These are phyloP conservation scores for Medicago arabica DNA, from an alignment of 306 rosid species.

Conservation along the genomic window DNA sequence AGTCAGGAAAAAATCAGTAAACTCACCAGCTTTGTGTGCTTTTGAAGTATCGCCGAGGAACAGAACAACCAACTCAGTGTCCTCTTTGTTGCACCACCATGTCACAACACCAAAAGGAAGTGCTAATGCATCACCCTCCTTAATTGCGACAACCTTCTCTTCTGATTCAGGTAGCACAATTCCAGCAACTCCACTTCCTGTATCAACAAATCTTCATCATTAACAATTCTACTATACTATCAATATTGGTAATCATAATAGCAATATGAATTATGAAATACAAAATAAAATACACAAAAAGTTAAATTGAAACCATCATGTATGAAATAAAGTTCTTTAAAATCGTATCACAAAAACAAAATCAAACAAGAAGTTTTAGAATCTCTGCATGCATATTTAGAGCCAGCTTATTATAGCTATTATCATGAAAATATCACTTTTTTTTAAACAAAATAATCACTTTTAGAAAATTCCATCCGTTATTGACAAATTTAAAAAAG, in stretches of 20 bases:
- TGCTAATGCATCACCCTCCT: slow-evolving; percentile 77
- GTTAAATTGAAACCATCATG: no score
- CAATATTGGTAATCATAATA: not conserved
- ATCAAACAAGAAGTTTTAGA: no score
- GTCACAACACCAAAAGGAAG: slow-evolving; percentile 81
- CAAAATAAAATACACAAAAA: no score
- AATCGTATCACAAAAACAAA: no score
- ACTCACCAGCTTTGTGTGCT: slow-evolving; percentile 76
- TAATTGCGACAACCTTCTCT: slow-evolving; percentile 71
- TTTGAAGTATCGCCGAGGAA: slow-evolving; percentile 77
- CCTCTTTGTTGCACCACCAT: slow-evolving; percentile 79
- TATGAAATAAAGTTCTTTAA: no score
- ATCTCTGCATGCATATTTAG: no score
- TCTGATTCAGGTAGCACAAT: slow-evolving; percentile 68
- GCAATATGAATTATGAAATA: no score
- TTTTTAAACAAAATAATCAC: no score
- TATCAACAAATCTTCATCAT: not conserved
- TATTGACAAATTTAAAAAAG: no score
- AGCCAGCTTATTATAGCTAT: no score
- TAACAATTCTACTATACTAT: not conserved
- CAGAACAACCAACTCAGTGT: slow-evolving; percentile 63
- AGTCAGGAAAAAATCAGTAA: slow-evolving; percentile 62
- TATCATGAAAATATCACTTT: no score
- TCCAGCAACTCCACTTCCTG: slow-evolving; percentile 67
- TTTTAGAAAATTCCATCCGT: no score